Evolutionary conservation across 2,329 filamentous ascomycete genomes (phyloP).

Genomic region (Tolypocladium nubicola): DNA sequence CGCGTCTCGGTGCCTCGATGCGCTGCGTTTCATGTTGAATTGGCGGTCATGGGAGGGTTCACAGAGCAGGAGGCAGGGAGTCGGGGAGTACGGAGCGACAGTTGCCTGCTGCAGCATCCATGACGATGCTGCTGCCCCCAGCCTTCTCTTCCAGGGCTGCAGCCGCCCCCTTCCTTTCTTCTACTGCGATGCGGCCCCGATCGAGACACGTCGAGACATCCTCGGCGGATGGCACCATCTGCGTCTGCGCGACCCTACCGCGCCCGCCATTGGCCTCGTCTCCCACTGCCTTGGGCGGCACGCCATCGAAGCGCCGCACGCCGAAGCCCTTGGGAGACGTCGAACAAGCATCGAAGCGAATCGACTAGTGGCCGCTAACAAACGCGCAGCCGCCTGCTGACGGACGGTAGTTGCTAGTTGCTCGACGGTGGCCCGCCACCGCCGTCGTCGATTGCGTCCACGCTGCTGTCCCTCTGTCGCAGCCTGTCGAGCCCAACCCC

Average conservation of each 20-base stretch:
- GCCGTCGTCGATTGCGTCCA: not conserved
- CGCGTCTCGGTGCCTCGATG: too few species aligned
- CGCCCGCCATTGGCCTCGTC: not conserved
- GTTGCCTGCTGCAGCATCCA: not conserved
- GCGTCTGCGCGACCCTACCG: not conserved
- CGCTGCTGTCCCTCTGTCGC: not conserved
- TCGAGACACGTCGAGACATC: not conserved
- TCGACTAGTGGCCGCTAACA: not conserved
- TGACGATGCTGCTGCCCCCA: not conserved
- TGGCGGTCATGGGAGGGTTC: not conserved
- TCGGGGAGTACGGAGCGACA: too few species aligned
- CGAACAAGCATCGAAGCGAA: not conserved
- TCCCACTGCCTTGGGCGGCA: not conserved
- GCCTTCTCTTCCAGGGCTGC: not conserved
- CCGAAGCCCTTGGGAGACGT: not conserved
- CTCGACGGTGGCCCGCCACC: not conserved
- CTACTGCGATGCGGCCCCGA: not conserved
- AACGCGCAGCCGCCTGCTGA: not conserved
- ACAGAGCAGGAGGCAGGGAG: not conserved
- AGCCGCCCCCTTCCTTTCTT: not conserved
- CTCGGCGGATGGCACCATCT: not conserved
- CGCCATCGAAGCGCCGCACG: not conserved
- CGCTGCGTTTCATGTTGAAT: not conserved
- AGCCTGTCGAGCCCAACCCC: too few species aligned
- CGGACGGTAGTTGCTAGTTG: not conserved